Evolutionary conservation across 805 yeast genomes (phyloP), one percentile per base, ranked within the genome.

Genomic region (Yarrowia divulgata): DNA sequence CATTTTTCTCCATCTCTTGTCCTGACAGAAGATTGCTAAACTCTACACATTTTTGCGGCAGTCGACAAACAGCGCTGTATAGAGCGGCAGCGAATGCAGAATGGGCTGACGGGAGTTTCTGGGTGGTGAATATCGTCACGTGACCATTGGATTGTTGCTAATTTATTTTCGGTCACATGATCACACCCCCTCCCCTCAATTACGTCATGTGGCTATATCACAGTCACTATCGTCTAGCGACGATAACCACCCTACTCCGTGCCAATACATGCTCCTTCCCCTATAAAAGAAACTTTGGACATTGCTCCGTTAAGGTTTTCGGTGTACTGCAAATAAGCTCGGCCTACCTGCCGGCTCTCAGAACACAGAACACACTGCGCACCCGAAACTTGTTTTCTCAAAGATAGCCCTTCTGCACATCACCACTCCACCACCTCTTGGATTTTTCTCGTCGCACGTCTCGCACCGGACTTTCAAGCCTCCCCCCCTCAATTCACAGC

Each of bases 11-110:
- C 49, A 9, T 45, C 49, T 42, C 18, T 23, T 23, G 32, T 46
- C 50, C 8, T 32, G 39, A 39, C 29, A 18, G 45, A 54, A 54
- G 32, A 39, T 54, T 54, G 60, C 60, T 54, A 54, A 54, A 54
- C 60, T 54, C 60, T 54, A 54, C 60, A 54, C n/a, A 23, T 37
- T 23, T 23, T 23, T 54, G 60, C 45, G 34, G 43, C 43, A 54
- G 45, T 19, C 45, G 23, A 23, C 29, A 54, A 54, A 37, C 39
- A 54, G 37, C 55, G 13, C 60, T 54, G 60, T 54, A 54, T 45
- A 23, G 29, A 23, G 29, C 29, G 4, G 29, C 29, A 23, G 29
- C 29, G 12, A 8, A 9, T 43, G 46, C 23, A 43, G 46, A 40
- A 14, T 14, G 18, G 13, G n/a, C 3, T 23, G 29, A 23, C 29